These are phyloP conservation scores for Ogataea saltuana DNA, from an alignment of 805 yeast species.

Conservation along the genomic window DNA sequence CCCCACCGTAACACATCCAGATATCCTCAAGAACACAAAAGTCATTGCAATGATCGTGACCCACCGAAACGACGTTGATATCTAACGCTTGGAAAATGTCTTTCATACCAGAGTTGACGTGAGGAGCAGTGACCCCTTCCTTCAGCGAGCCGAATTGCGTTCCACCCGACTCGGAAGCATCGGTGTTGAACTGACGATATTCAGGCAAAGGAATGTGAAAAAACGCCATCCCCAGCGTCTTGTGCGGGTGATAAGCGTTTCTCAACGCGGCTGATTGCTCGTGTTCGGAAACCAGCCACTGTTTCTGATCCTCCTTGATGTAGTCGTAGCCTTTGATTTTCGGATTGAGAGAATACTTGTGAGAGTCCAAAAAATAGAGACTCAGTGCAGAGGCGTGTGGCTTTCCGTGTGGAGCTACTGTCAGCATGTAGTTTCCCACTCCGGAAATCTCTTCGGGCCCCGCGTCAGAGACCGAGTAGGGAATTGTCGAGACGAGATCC, in stretches of 20 bases:
- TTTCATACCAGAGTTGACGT: slow-evolving; percentile 66
- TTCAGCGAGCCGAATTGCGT: slow-evolving; percentile 59
- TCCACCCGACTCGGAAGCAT: slow-evolving; percentile 24
- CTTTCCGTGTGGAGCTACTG: slow-evolving; percentile 45
- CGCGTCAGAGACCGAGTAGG: slow-evolving; percentile 59
- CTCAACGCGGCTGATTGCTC: slow-evolving; percentile 13
- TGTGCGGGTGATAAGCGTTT: slow-evolving; percentile 26
- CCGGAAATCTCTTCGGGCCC: slow-evolving; percentile 78
- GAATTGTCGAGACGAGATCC: slow-evolving; percentile 55
- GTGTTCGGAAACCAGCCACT: slow-evolving; percentile 15
- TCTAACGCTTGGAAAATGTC: slow-evolving; percentile 61
- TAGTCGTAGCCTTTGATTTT: slow-evolving; percentile 83
- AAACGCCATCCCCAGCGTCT: slow-evolving; percentile 78
- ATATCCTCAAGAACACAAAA: slow-evolving; percentile 67
- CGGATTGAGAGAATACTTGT: slow-evolving; percentile 68
- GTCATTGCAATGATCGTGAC: slow-evolving; percentile 96
- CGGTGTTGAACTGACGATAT: slow-evolving; percentile 46
- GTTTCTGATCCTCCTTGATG: slow-evolving; percentile 46
- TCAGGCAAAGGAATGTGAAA: slow-evolving; percentile 95
- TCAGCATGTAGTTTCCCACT: slow-evolving; percentile 73
- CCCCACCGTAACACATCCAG: slow-evolving; percentile 96
- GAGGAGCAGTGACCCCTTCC: slow-evolving; percentile 82
- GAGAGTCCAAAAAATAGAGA: slow-evolving; percentile 82
- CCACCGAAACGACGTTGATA: slow-evolving; percentile 74
- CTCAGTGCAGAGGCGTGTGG: slow-evolving; percentile 47